Evolutionary conservation across 1,284 basidiomycete species (phyloP), one percentile per base, ranked within the genome.

Genomic region (Trametes sp.): DNA sequence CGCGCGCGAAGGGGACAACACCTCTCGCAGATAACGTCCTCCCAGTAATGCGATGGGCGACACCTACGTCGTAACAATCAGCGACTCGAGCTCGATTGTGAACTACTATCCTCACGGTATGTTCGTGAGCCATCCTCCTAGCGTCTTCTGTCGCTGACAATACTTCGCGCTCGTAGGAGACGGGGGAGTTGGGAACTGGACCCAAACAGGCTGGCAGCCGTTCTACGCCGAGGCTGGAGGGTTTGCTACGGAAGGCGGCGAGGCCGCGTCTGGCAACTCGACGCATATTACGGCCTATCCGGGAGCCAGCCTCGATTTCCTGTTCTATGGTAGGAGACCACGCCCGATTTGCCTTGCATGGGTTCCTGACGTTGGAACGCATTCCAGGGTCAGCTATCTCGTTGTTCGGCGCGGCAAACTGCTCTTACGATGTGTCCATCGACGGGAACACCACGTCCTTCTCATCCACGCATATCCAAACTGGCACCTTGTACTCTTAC

Each of bases 121-220:
- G 38, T n/a, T n/a, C n/a, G n/a, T n/a, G n/a, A n/a, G n/a, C n/a
- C 16, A 19, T n/a, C 13, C 13, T n/a, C 1, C 38, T 41, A n/a
- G 4, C 7, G 38, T 19, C 16, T 19, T 19, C 38, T 19, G 16
- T n/a, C 31, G 6, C 6, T 41, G 14, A 16, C 19, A 19, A 19
- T 41, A 3, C 38, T 19, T 21, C 31, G 23, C n/a, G 9, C 36
- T 44, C 44, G n/a, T 55, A 73, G 72, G 63, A 23, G 72, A 73
- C 52, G 71, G 72, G 2, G 61, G 67, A 19, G 42, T 63, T 5
- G 66, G 63, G 3, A 51, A 66, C 38, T 52, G 50, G 53, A 63
- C 59, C 24, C 49, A 28, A 8, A 66, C 64, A 24, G 73, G 74
- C 14, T 75, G 75, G 73, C 69, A 73, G 48, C 62, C 72, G 7